Percentiles rank a stretch among this genome's conserved stretches.
Conservation (phyloP, 768 basidiomycete genomes). For the Neoboletus brunneissimus region DNA sequence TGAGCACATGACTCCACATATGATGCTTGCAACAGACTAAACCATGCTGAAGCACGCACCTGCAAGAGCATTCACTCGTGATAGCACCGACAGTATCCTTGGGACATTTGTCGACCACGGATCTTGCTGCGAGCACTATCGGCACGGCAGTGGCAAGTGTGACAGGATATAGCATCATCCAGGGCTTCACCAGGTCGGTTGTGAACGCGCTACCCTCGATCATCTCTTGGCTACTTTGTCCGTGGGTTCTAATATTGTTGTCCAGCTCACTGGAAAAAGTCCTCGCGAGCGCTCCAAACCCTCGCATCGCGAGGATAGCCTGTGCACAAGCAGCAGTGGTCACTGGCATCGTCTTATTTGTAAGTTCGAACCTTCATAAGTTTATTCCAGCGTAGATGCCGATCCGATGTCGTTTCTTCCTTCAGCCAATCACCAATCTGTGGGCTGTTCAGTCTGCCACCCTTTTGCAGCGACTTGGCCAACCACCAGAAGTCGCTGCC, state of each 20-base stretch:
- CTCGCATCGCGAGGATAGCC: slow-evolving; percentile 13
- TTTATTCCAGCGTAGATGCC: background rate
- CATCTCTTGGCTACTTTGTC: background rate
- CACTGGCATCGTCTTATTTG: slow-evolving; percentile 24
- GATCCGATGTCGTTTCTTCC: background rate
- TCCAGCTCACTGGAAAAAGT: slow-evolving; percentile 21
- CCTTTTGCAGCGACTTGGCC: slow-evolving; percentile 37
- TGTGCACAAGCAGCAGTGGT: slow-evolving; percentile 22
- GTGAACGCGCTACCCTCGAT: slow-evolving; percentile 8
- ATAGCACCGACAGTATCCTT: slow-evolving; percentile 36
- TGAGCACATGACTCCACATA: slow-evolving; percentile 1
- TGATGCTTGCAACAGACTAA: background rate
- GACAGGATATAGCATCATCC: slow-evolving; percentile 38
- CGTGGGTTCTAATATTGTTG: slow-evolving; percentile 10
- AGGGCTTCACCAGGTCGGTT: slow-evolving; percentile 37
- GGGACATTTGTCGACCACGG: slow-evolving; percentile 52
- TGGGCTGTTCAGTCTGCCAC: slow-evolving; percentile 29
- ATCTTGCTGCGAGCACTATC: slow-evolving; percentile 50
- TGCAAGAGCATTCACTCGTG: slow-evolving; percentile 26
- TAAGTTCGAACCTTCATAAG: slow-evolving; percentile 3
- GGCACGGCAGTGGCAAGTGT: slow-evolving; percentile 41
- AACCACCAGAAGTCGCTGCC: slow-evolving; percentile 39
- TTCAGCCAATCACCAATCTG: slow-evolving; percentile 23
- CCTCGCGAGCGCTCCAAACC: slow-evolving; percentile 12
- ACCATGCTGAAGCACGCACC: slow-evolving; percentile 9